Evolutionary conservation across 2,329 filamentous ascomycete species (phyloP).

Genomic region (Colletotrichum magnum): DNA sequence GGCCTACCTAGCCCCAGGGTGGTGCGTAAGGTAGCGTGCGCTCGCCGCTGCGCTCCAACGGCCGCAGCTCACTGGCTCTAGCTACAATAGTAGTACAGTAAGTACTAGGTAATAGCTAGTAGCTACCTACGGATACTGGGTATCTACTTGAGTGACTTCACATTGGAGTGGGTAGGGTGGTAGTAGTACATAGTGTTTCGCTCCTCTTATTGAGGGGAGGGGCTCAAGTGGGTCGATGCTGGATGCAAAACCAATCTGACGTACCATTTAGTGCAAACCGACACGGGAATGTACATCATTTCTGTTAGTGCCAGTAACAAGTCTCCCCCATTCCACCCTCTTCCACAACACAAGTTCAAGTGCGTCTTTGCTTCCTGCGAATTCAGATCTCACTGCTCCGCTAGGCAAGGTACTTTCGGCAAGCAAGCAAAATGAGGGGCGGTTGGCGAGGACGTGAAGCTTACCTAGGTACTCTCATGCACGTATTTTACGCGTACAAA

Average conservation of each 20-base stretch:
- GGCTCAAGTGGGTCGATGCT: constrained; percentile 17
- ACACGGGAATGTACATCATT: not conserved
- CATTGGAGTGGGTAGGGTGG: constrained; percentile 5
- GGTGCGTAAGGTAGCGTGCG: too few relatives aligned
- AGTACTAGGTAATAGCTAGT: too few relatives aligned
- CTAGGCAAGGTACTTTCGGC: too few relatives aligned
- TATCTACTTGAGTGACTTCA: not conserved
- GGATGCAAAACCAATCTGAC: not conserved
- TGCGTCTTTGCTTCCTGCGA: constrained; percentile 5
- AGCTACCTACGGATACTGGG: too few relatives aligned
- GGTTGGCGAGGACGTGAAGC: constrained; percentile 1
- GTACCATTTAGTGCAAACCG: not conserved
- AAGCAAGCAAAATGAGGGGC: too few relatives aligned
- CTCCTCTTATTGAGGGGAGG: not conserved
- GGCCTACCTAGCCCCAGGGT: too few relatives aligned
- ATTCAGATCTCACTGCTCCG: constrained; percentile 6
- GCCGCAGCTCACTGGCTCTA: constrained; percentile 36
- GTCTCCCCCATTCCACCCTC: constrained; percentile 29
- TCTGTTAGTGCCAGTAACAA: constrained; percentile 2
- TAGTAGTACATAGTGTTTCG: not conserved
- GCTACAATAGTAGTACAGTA: not conserved
- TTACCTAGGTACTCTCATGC: constrained; percentile 16
- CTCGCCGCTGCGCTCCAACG: constrained; percentile 25
- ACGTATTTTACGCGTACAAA: constrained; percentile 15
- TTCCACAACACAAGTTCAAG: constrained; percentile 6